Evolutionary conservation across 768 basidiomycete species (phyloP), one percentile per base, ranked within the genome.

Genomic region (Tricholomella constricta): DNA sequence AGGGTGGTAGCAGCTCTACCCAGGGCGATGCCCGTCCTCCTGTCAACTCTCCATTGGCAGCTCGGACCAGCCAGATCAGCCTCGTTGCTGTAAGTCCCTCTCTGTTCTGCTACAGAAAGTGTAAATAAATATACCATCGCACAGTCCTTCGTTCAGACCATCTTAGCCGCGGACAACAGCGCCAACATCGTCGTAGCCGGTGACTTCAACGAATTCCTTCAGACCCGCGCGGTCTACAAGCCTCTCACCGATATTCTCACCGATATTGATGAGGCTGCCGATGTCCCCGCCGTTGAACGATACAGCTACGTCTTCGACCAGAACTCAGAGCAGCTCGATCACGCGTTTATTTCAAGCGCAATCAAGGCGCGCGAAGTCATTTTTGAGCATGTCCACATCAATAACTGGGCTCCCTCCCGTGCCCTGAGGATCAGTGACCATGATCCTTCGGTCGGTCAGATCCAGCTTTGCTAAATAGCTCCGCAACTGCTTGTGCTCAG

Each of bases 261-360:
- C 19, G 82, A 85, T 45, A 74, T 80, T 31, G 82, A 84, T 63
- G 79, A 76, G 54, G 72, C 75, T 22, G 79, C 81, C 7, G 67
- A 68, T 19, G 71, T 82, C 32, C 71, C 73, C 1, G 66, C 69
- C 1, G 75, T 72, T 8, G 84, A 85, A 62, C 73, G 82, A 15
- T 85, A 86, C 69, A 83, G 76, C 31, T 86, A 85, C 58, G 77
- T 80, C 27, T 85, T 79, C 63, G 80, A 84, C 60, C 79, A 82
- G 60, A 80, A 82, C 63, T 72, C 71, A 3, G 72, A 85, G 63
- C 79, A 83, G 58, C 77, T 86, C 41, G 83, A 85, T 64, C 83
- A 86, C 60, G 69, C 75, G 15, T 80, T 84, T 60, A 65, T 85
- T 45, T 82, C 80, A 6, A 58, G 68, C 15, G 75, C 77, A 6